Evolutionary conservation across 805 yeast genomes (phyloP).

Genomic region (Komagataella pastoris): DNA sequence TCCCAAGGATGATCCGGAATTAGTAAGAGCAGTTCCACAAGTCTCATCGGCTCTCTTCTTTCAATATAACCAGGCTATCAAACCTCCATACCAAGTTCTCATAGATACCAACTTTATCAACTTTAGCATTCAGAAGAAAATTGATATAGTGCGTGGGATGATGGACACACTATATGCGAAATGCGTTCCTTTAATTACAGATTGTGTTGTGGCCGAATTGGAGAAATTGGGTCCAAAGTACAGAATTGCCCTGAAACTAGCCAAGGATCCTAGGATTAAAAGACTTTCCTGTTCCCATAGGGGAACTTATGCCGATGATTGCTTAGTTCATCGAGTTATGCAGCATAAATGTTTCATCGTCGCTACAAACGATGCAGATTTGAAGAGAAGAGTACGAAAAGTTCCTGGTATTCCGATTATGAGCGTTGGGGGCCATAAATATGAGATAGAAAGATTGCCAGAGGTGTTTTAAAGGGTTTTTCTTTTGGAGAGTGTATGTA

Average conservation of each 20-base stretch:
- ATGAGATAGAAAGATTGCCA: slow-evolving; percentile 89
- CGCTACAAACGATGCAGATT: slow-evolving; percentile 95
- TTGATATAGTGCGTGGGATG: slow-evolving; percentile 90
- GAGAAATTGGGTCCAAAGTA: slow-evolving; percentile 93
- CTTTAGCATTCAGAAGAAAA: slow-evolving; percentile 90
- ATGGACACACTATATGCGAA: slow-evolving; percentile 93
- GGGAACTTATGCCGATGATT: slow-evolving; percentile 98
- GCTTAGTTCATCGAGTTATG: slow-evolving; percentile 82
- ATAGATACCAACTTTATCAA: slow-evolving; percentile 96
- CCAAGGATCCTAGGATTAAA: slow-evolving; percentile 85
- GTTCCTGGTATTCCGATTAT: slow-evolving; percentile 94
- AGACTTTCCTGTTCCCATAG: slow-evolving; percentile 82
- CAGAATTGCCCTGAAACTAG: slow-evolving; percentile 83
- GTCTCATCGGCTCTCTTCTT: slow-evolving; percentile 92
- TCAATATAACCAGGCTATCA: slow-evolving; percentile 85
- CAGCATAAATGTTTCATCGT: slow-evolving; percentile 96
- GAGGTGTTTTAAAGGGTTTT: slow-evolving; percentile 51
- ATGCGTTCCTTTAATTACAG: slow-evolving; percentile 91
- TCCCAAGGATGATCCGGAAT: slow-evolving; percentile 40
- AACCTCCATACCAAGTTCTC: slow-evolving; percentile 95
- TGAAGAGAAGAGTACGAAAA: slow-evolving; percentile 87
- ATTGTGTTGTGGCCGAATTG: slow-evolving; percentile 96
- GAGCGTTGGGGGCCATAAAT: slow-evolving; percentile 92
- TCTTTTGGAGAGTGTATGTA: neutral
- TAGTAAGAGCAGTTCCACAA: slow-evolving; percentile 71